Percentiles rank a stretch among this genome's conserved stretches.
Conservation (phyloP, 768 basidiomycete species). For the Trametes cinnabarina region DNA sequence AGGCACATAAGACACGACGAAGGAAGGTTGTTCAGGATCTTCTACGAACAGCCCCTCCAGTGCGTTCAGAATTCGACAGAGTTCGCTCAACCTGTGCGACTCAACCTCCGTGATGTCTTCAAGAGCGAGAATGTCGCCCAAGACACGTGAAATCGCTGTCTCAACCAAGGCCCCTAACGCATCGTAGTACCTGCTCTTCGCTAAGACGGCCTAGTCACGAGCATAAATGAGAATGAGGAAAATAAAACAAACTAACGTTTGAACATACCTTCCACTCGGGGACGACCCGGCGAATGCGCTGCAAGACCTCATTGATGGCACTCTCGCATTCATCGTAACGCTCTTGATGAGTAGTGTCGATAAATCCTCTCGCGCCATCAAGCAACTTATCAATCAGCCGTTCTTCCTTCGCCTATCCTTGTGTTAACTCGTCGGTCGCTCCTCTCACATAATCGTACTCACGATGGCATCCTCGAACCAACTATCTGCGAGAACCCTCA, state of each 20-base stretch:
- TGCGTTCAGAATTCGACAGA: slow-evolving; percentile 75
- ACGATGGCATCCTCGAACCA: slow-evolving; percentile 74
- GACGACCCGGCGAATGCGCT: slow-evolving; percentile 59
- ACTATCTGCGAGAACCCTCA: slow-evolving; percentile 60
- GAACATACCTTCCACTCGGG: slow-evolving; percentile 71
- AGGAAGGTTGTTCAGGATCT: slow-evolving; percentile 62
- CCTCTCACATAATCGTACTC: too few relatives aligned
- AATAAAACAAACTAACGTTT: neutral
- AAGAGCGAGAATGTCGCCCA: slow-evolving; percentile 71
- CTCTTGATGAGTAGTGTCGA: slow-evolving; percentile 65
- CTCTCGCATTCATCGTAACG: slow-evolving; percentile 76
- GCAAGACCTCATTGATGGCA: slow-evolving; percentile 59
- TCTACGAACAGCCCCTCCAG: slow-evolving; percentile 81
- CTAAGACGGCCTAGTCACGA: slow-evolving; percentile 53
- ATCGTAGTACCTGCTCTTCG: slow-evolving; percentile 69
- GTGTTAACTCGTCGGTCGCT: neutral
- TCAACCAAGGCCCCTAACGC: slow-evolving; percentile 73
- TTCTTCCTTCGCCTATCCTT: slow-evolving; percentile 48
- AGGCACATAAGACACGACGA: slow-evolving; percentile 82
- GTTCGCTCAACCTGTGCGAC: slow-evolving; percentile 77
- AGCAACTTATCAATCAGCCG: slow-evolving; percentile 45
- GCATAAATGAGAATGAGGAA: neutral
- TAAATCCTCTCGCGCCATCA: slow-evolving; percentile 62
- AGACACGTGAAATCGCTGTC: slow-evolving; percentile 60
- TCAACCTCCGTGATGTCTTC: slow-evolving; percentile 88